Evolutionary conservation across 306 rosid species (phyloP), one percentile per base, ranked within the genome.

Genomic region (Benincasa hispida): DNA sequence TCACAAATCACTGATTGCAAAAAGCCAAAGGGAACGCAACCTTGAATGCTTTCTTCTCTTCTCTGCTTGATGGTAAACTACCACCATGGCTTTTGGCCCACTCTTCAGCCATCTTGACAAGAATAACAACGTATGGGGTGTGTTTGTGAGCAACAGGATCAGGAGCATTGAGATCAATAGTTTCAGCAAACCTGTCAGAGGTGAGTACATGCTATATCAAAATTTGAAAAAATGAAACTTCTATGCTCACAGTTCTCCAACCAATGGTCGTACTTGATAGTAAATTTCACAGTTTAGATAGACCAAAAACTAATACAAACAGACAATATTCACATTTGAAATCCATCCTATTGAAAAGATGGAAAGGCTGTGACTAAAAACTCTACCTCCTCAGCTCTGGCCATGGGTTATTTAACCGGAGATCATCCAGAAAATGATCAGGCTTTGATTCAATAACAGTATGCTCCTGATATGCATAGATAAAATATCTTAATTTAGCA

Each of bases 381-480:
- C 4, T 47, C 35, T 79, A 94, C 99, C 95, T 88, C 87, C 77
- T 84, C 67, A 94, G 95, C 88, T 94, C 97, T 58, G 92, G 92
- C 99, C 99, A 94, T 62, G 99, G 97, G 82, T 90, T 94, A 88
- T 94, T 90, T 80, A 94, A 87, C 62, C 99, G 95, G 68, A 94
- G 97, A 82, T 92, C 99, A 80, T 94, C 97, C 82, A 94, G 83
- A 84, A 92, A 94, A 89, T 94, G 99, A 32, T 92, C 99, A 62
- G 99, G 99, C 86, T 94, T 94, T 67, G 99, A 89, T 84, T 94
- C 99, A 65, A 94, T 82, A 73, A 92, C 92, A 15, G 97, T 87
- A 87, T 94, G 99, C 75, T 94, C 99, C 99, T 94, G 85, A 80
- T 48, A 79, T 42, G 79, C 53, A 72, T 66, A 80, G 79, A 83